Evolutionary conservation across 2,329 filamentous ascomycete species (phyloP), one percentile per base, ranked within the genome.

Genomic region (Cladorrhinum sp.): DNA sequence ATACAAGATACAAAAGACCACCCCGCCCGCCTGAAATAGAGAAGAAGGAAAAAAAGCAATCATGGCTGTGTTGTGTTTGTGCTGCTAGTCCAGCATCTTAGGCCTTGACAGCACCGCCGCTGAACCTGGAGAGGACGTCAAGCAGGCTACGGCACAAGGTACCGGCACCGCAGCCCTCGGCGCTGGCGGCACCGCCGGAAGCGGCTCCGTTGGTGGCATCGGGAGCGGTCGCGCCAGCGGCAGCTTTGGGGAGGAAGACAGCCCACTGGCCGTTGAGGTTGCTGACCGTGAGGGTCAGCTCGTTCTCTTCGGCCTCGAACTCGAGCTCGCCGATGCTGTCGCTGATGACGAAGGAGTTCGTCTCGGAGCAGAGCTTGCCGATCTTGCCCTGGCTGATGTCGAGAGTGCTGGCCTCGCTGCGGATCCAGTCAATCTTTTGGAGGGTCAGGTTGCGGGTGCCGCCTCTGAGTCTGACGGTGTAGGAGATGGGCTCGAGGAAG

Each of bases 281-380:
- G 27, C 57, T 58, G 18, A 75, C 73, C 2, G 62, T 69, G 0
- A 72, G 55, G 0, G 69, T 69, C 2, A 75, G 60, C 67, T 78
- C 76, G 50, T 76, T 76, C 63, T 78, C 75, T 2, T 77, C 76
- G 1, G 58, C 72, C 64, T 78, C 76, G 45, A 77, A 78, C 63
- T 77, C 75, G n/a, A 73, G 67, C 67, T 77, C 75, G 57, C 74
- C 74, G 0, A 77, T 55, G 18, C 66, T 69, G 6, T 66, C 63
- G 29, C 72, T 72, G 45, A 77, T 71, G 57, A 76, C 67, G 55
- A 77, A 77, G 13, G 67, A 68, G 55, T 73, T 70, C 36, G 72
- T 69, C 22, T 75, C 72, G 7, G 67, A 64, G 62, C 70, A 74
- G 41, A 78, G 69, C 24, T 71, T 71, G 45, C 72, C 75, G 32